Conservation (phyloP, 805 yeast species). For the Wickerhamiella allomyrinae region DNA sequence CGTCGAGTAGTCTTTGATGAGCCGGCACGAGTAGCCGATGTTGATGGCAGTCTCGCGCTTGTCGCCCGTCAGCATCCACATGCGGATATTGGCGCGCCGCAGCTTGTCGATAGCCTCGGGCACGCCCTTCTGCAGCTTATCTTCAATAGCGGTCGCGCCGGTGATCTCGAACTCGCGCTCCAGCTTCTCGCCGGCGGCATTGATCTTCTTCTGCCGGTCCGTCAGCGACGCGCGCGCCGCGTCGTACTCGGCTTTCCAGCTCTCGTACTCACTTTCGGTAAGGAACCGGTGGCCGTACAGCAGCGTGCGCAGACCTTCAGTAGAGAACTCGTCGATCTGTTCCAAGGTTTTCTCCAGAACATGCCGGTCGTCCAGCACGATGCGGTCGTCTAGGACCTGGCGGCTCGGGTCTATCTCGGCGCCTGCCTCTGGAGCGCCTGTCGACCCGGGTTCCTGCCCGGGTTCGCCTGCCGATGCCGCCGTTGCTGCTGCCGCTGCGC, state of each 20-base stretch:
- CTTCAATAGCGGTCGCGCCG: slow-evolving; percentile 97
- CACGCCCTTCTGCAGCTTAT: slow-evolving; percentile 92
- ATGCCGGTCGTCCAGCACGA: slow-evolving; percentile 46
- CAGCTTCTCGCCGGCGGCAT: slow-evolving; percentile 53
- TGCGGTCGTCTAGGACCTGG: not conserved
- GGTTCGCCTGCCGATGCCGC: not conserved
- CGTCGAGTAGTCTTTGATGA: slow-evolving; percentile 85
- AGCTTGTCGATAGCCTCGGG: slow-evolving; percentile 86
- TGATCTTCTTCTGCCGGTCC: slow-evolving; percentile 53
- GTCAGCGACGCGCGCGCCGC: slow-evolving; percentile 64
- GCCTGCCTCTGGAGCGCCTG: no score
- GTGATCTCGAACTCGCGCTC: slow-evolving; percentile 55
- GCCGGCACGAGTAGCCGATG: slow-evolving; percentile 86
- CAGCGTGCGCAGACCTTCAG: slow-evolving; percentile 87
- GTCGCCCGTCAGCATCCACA: slow-evolving; percentile 99
- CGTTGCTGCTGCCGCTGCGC: not conserved
- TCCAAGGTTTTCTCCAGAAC: slow-evolving; percentile 71
- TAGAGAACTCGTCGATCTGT: slow-evolving; percentile 86
- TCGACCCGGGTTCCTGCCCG: no score
- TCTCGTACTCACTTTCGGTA: slow-evolving; percentile 38
- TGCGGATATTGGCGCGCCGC: slow-evolving; percentile 79
- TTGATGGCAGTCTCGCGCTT: slow-evolving; percentile 96
- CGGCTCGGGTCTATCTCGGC: not conserved
- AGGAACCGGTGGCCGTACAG: slow-evolving; percentile 71
- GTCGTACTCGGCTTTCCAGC: slow-evolving; percentile 54